A percentile compares a stretch with the other conserved stretches of the same genome.
Conservation (phyloP, 768 basidiomycete genomes). For the Mycena venus region DNA sequence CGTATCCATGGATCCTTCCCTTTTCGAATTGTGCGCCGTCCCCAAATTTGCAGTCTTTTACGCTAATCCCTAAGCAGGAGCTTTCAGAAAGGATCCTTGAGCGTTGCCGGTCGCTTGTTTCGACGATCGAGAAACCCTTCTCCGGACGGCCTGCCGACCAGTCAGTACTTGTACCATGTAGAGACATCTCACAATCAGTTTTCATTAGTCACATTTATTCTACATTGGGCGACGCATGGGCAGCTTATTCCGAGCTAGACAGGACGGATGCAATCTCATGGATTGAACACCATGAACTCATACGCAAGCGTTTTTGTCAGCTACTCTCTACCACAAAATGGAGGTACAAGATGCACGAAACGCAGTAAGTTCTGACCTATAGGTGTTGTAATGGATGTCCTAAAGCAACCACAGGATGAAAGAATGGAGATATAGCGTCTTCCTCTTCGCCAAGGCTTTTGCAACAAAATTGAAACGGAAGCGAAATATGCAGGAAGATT, state of each 20-base stretch:
- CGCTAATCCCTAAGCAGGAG: neutral
- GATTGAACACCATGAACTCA: constrained; percentile 20
- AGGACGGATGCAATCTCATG: constrained; percentile 1
- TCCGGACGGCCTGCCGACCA: neutral
- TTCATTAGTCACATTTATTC: neutral
- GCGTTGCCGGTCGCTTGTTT: neutral
- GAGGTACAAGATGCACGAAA: neutral
- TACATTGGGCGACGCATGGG: neutral
- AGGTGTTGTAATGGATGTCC: too few species aligned
- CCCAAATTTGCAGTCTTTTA: too few species aligned
- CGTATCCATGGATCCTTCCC: neutral
- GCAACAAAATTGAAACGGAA: neutral
- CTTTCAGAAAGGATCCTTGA: neutral
- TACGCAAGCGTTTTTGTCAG: neutral
- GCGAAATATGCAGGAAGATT: neutral
- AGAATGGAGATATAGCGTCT: neutral
- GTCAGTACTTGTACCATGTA: neutral
- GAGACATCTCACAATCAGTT: neutral
- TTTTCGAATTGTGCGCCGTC: neutral
- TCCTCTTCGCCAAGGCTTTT: neutral
- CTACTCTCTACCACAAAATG: neutral
- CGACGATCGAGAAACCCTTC: neutral
- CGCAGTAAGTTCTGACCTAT: neutral
- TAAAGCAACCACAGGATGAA: neutral
- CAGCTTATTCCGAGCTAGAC: constrained; percentile 4